Evolutionary conservation across 768 basidiomycete species (phyloP).

Genomic region (Dioszegia crocea): DNA sequence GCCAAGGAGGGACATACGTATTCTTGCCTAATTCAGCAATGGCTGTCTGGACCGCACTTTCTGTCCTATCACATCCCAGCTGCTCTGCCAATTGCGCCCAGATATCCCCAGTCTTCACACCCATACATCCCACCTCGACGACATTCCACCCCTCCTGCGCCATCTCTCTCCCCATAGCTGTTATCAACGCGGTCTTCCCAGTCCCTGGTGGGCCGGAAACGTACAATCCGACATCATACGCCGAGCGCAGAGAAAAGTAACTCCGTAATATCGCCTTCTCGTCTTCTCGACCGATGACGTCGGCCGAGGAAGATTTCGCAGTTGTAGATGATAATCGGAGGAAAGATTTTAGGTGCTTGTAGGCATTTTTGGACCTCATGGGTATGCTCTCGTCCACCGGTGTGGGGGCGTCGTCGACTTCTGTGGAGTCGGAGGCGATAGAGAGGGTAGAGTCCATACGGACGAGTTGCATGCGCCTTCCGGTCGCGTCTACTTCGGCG

Average conservation of each 20-base stretch:
- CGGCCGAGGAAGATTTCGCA: constrained; percentile 12
- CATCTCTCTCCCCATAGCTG: constrained; percentile 35
- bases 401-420: neutral
- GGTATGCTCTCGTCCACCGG: neutral
- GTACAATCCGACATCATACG: constrained; percentile 53
- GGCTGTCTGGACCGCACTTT: constrained; percentile 20
- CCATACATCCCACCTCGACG: constrained; percentile 49
- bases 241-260: constrained; percentile 27
- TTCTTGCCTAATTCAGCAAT: constrained; percentile 12
- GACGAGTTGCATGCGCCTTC: constrained; percentile 30
- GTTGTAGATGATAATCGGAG: constrained; percentile 36
- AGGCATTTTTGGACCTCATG: constrained; percentile 28
- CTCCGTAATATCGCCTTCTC: constrained; percentile 33
- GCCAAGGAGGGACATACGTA: constrained; percentile 14
- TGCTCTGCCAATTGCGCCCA: constrained; percentile 42
- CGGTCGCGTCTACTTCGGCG: constrained; percentile 20
- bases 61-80: constrained; percentile 35
- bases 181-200: constrained; percentile 58
- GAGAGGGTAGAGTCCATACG: constrained; percentile 21
- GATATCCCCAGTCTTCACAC: constrained; percentile 38
- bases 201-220: constrained; percentile 91
- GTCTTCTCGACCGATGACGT: constrained; percentile 38
- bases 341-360: constrained; percentile 44
- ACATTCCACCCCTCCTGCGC: constrained; percentile 30
- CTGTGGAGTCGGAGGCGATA: neutral